A percentile compares a stretch with the other conserved stretches of the same genome.
Evolutionary conservation across 1,139 yeast genomes (phyloP).

Genomic region (Taphrina pruni): DNA sequence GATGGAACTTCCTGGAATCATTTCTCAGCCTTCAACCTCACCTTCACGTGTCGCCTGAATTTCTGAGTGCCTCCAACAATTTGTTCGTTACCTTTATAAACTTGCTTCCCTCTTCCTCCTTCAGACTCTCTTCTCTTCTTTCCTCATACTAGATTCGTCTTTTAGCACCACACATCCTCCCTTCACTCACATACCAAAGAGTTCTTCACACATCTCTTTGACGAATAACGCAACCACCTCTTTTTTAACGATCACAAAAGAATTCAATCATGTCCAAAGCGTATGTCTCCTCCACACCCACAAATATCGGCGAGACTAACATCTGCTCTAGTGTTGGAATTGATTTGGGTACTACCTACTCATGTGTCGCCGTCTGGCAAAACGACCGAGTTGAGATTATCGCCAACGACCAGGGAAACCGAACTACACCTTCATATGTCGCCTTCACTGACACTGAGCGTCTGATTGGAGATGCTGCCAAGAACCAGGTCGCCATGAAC

Average conservation of each 20-base stretch:
- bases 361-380: conserved; percentile 78
- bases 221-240: conserved; percentile 11
- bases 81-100: conserved; percentile 4
- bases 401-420: conserved; percentile 98
- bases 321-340: conserved; percentile 59
- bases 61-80: conserved; percentile 2
- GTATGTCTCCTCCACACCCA: neutral
- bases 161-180: neutral
- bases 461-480: conserved; percentile 97
- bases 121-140: neutral
- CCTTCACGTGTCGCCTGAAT: conserved; percentile 4
- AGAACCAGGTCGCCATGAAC: conserved; percentile 98
- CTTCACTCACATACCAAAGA: conserved; percentile 8
- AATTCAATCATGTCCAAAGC: conserved; percentile 10
- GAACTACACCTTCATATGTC: conserved; percentile 96
- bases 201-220: conserved; percentile 2
- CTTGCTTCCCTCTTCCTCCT: neutral
- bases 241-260: conserved; percentile 18
- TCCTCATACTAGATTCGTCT: conserved; percentile 13
- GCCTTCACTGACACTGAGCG: conserved; percentile 96
- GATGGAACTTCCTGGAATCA: conserved; percentile 23
- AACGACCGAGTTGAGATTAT: conserved; percentile 87
- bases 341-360: conserved; percentile 88
- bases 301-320: neutral
- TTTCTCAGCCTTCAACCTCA: conserved; percentile 11